A percentile compares a stretch with the other conserved stretches of the same genome.
phyloP scores from a whole-genome alignment of 805 yeast species.

The Helenozyma baotianmanensis region DNA sequence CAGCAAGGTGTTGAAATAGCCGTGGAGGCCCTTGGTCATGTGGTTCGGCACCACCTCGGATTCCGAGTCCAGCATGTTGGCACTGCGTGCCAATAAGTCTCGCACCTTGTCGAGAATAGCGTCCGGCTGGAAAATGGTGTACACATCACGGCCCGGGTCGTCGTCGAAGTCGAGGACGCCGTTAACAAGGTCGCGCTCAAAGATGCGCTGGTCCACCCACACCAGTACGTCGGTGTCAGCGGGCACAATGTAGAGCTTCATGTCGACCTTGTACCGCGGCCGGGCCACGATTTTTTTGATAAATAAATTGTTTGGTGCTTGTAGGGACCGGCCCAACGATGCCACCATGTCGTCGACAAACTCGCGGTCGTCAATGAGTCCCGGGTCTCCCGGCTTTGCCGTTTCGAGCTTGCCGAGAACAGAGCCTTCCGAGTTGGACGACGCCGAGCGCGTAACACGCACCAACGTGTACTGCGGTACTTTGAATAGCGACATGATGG shows the following conservation, averaged over 20 bases:
- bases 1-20: too few relatives aligned
- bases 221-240: conserved; percentile 30
- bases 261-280: conserved; percentile 58
- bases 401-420: conserved; percentile 51
- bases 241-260: conserved; percentile 58
- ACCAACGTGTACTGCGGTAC: conserved; percentile 40
- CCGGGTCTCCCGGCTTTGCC: conserved; percentile 48
- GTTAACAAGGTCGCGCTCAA: conserved; percentile 48
- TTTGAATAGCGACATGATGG: conserved; percentile 41
- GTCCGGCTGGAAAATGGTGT: conserved; percentile 13
- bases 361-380: conserved; percentile 47
- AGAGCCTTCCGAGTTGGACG: conserved; percentile 48
- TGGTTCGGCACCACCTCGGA: conserved; percentile 12
- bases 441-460: conserved; percentile 52
- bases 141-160: conserved; percentile 13
- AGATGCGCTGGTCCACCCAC: conserved; percentile 47
- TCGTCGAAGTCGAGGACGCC: conserved; percentile 40
- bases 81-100: conserved; percentile 7
- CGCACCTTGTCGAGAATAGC: conserved; percentile 8
- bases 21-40: conserved; percentile 10
- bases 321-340: conserved; percentile 38
- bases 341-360: conserved; percentile 33
- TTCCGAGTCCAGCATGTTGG: conserved; percentile 2
- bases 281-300: conserved; percentile 55
- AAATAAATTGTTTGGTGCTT: conserved; percentile 44